Evolutionary conservation across 306 rosid species (phyloP).

Genomic region (Pterocarpus santalinus): DNA sequence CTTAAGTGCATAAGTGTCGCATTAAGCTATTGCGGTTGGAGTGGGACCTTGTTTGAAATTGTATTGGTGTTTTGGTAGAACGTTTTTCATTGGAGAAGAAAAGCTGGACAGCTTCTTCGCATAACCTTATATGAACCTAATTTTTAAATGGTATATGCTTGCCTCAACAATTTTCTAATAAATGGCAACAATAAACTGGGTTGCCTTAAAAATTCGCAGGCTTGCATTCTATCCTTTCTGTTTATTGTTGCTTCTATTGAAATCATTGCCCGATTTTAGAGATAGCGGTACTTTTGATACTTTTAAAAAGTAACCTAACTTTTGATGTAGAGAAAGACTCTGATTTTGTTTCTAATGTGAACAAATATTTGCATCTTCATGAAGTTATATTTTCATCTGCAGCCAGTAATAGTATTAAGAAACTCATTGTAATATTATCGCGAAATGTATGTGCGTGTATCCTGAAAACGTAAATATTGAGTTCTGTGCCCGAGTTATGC

Average conservation of each 20-base stretch:
- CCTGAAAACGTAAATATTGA: no score
- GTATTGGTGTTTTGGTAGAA: constrained; percentile 49
- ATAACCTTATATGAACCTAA: constrained; percentile 48
- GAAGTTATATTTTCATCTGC: no score
- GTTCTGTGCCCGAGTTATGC: no score
- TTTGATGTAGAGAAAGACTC: no score
- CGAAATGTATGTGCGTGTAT: no score
- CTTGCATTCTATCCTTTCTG: background rate
- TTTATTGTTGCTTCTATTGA: background rate
- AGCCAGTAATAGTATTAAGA: no score
- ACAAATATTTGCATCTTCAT: no score
- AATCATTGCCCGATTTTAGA: background rate
- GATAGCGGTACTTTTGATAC: no score
- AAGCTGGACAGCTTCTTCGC: constrained; percentile 44
- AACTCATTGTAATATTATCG: no score
- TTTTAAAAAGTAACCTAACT: no score
- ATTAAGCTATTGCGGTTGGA: constrained; percentile 56
- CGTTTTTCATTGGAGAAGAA: constrained; percentile 52
- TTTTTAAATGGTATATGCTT: constrained; percentile 38
- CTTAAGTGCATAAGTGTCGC: constrained; percentile 56
- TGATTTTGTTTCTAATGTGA: no score
- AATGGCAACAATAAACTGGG: constrained; percentile 44
- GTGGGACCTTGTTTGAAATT: constrained; percentile 46
- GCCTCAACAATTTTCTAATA: constrained; percentile 48
- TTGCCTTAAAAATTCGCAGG: constrained; percentile 35